These are phyloP conservation scores for California macrophylla DNA, from an alignment of 441 rosid species.

Conservation along the genomic window DNA sequence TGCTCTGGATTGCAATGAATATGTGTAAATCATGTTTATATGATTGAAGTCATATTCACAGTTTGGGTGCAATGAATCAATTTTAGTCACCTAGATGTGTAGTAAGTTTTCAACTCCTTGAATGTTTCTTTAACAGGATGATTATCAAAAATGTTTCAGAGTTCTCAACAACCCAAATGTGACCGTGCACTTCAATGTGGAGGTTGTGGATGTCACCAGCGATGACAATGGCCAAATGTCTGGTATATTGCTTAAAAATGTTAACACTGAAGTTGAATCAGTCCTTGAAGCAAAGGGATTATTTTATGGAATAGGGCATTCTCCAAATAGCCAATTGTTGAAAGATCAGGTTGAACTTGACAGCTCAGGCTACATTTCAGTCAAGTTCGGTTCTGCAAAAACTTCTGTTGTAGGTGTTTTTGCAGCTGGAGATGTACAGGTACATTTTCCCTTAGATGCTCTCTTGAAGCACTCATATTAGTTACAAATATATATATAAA, in stretches of 20 bases:
- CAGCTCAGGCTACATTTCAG: background rate
- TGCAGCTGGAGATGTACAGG: constrained; percentile 4
- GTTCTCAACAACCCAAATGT: background rate
- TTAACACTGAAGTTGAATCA: background rate
- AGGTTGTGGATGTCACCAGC: constrained; percentile 4
- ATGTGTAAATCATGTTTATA: background rate
- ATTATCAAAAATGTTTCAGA: constrained; percentile 1
- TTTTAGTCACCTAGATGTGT: background rate
- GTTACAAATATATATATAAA: background rate
- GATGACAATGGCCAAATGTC: constrained; percentile 1
- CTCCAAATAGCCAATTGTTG: background rate
- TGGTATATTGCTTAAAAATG: background rate
- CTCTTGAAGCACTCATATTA: background rate
- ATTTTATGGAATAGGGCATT: constrained; percentile 3
- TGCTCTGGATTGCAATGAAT: background rate
- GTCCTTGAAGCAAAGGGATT: background rate
- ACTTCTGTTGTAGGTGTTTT: background rate
- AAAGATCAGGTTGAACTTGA: constrained; percentile 1
- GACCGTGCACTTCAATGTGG: constrained; percentile 5
- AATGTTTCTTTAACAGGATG: constrained; percentile 6
- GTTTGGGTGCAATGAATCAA: background rate
- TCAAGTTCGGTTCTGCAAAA: background rate
- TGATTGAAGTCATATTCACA: background rate
- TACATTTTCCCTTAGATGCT: background rate
- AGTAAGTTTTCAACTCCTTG: constrained; percentile 1